Base-by-base conservation (phyloP, 192 early-diverging fungal genomes). In the Chytriomyces confervae region DNA sequence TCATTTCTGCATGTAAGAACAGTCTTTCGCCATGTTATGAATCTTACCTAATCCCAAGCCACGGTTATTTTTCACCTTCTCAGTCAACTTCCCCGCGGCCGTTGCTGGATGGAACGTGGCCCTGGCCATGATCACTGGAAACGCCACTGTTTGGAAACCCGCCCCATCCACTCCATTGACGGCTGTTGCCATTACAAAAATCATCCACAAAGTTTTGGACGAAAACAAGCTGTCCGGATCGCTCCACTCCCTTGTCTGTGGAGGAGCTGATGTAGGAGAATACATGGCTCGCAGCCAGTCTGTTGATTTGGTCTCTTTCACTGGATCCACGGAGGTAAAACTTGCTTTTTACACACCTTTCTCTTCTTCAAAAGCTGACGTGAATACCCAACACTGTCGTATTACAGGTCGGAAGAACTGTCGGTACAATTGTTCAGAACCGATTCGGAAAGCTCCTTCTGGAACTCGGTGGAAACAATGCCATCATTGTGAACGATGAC, bases 31-130 rank as follows among this genome's bases (percentile, higher is more conserved):
- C 27, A 27, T 36, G 36, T 4, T 36, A 36, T 36, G 36, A 36
- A 18, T 61, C 57, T 61, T 61, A 61, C 57, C 23, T 61, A 18
- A 61, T 61, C 18, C 13, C 8, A 64, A 24, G 29, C 8, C 57
- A 13, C 24, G 29, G 18, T 61, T 11, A 8, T 11, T 65, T 24
- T 47, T 47, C 23, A n/a, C 43, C 66, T 46, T 49, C 20, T 4
- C 53, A 78, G 69, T 88, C 80, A 98, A 98, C 86, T 98, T 97
- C 85, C 96, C 96, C 61, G 86, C 93, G 5, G 93, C 95, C 23
- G 93, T 94, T 62, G 94, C 94, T 80, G 95, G 96, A 13, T 98
- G 96, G 96, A 98, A 98, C 87, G 90, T 89, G 76, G 94, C 96
- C 8, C 84, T 98, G 44, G 92, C 92, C 24, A 80, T 97, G 57